These are phyloP conservation scores for Crepidotus variabilis DNA, from an alignment of 768 basidiomycete species.

Conservation along the genomic window DNA sequence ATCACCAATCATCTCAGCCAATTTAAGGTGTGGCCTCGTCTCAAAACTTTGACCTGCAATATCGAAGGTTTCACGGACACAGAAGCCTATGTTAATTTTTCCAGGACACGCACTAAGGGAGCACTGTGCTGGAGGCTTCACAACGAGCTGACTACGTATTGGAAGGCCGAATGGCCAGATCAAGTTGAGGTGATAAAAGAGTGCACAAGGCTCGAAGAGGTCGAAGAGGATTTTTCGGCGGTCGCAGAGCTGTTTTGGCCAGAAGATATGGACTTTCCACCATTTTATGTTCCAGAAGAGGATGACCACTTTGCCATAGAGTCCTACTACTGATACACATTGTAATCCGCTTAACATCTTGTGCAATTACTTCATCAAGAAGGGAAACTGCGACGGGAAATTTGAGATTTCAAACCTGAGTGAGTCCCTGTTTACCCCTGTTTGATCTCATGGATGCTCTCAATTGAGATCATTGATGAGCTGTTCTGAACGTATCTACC, in stretches of 20 bases:
- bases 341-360: not conserved
- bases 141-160: not conserved
- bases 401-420: not conserved
- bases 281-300: not conserved
- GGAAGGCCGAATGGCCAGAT: not conserved
- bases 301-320: not conserved
- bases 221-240: not conserved
- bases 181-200: not conserved
- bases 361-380: no score
- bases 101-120: not conserved
- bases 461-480: no score
- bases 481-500: not conserved
- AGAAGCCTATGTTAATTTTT: not conserved
- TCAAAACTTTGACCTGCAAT: conserved; percentile 7
- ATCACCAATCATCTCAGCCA: not conserved
- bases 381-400: not conserved
- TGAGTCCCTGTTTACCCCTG: no score
- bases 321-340: not conserved
- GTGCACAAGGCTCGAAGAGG: not conserved
- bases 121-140: not conserved
- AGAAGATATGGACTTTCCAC: not conserved
- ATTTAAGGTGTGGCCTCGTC: conserved; percentile 2
- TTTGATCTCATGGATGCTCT: no score
- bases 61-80: not conserved
- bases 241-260: conserved; percentile 5